Conservation (phyloP, 805 yeast species). For the Ogataea henricii region DNA sequence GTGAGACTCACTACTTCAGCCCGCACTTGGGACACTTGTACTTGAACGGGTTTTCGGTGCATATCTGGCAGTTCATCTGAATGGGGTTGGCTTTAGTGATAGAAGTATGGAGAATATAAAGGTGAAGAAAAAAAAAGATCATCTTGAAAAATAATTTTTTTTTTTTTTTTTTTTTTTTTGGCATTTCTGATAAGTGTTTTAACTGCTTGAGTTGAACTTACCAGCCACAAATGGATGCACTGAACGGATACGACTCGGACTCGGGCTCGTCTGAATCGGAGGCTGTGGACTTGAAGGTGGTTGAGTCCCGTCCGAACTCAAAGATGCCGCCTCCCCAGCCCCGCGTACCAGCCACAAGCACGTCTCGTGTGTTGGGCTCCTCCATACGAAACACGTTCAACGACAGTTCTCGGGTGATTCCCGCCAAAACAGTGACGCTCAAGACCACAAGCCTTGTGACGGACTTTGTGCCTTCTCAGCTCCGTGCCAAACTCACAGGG, state of each 20-base stretch:
- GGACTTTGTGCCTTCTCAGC: slow-evolving; percentile 24
- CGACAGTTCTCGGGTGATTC: slow-evolving; percentile 17
- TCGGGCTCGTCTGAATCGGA: slow-evolving; percentile 9
- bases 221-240: not conserved
- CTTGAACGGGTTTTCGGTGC: slow-evolving; percentile 35
- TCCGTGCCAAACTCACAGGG: slow-evolving; percentile 6
- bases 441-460: slow-evolving; percentile 16
- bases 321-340: too few species aligned
- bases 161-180: slow-evolving; percentile 1
- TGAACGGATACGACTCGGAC: slow-evolving; percentile 21
- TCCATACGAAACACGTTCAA: slow-evolving; percentile 29
- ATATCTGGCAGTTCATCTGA: slow-evolving; percentile 30
- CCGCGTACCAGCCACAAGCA: not conserved
- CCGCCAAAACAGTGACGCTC: slow-evolving; percentile 8
- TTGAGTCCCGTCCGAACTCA: too few species aligned
- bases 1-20: slow-evolving; percentile 37
- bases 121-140: not conserved
- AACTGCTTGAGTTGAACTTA: not conserved
- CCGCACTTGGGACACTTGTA: slow-evolving; percentile 53
- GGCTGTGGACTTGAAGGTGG: too few species aligned
- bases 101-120: not conserved
- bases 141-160: not conserved
- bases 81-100: not conserved
- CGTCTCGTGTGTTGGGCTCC: slow-evolving; percentile 20
- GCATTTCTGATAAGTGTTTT: not conserved